phyloP scores from a whole-genome alignment of 2,329 filamentous ascomycete species.

The Aspergillus sp. region DNA sequence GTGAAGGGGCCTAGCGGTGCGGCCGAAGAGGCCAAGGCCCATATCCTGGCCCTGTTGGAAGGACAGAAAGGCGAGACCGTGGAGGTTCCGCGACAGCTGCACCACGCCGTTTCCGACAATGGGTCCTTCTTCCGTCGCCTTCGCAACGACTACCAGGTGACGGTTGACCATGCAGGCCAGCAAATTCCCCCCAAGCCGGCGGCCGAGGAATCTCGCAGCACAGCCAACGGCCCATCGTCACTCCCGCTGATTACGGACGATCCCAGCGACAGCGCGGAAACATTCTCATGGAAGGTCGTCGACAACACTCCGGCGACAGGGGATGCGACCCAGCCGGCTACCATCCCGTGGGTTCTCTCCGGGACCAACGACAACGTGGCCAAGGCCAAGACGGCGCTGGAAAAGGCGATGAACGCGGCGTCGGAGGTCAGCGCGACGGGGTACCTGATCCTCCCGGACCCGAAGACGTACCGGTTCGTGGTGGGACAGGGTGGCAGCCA shows the following conservation, averaged over 20 bases:
- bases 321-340: conserved; percentile 24
- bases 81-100: conserved; percentile 70
- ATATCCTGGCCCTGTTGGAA: conserved; percentile 68
- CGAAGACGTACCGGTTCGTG: conserved; percentile 78
- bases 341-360: conserved; percentile 75
- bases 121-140: conserved; percentile 90
- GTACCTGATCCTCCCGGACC: conserved; percentile 83
- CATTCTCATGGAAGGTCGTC: conserved; percentile 76
- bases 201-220: conserved; percentile 39
- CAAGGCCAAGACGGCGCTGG: conserved; percentile 68
- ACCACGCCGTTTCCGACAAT: conserved; percentile 73
- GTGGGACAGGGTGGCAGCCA: conserved; percentile 82
- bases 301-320: conserved; percentile 35
- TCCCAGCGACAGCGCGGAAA: conserved; percentile 52
- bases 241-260: conserved; percentile 94
- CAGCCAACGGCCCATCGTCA: conserved; percentile 47
- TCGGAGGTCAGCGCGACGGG: conserved; percentile 53
- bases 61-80: conserved; percentile 81
- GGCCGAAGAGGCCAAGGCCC: conserved; percentile 76
- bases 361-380: conserved; percentile 68
- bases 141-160: conserved; percentile 75
- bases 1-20: conserved; percentile 68
- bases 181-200: conserved; percentile 61
- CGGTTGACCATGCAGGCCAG: conserved; percentile 81
- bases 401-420: conserved; percentile 58